Conservation (phyloP, 2,329 filamentous ascomycete species). For the Venturia nashicola region DNA sequence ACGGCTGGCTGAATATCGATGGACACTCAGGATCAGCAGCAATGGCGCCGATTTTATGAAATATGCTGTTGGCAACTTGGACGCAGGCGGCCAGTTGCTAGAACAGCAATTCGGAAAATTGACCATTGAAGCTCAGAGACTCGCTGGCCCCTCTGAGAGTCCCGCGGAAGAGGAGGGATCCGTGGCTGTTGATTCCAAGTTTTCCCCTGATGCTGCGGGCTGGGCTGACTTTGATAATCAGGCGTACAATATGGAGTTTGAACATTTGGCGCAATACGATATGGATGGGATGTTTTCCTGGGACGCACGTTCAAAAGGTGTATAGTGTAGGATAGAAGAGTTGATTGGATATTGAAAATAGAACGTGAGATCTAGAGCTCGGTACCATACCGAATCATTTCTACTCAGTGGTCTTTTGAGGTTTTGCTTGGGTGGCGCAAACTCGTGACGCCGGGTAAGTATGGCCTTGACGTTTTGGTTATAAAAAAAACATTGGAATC, state of each 20-base stretch:
- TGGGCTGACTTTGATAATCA: constrained; percentile 1
- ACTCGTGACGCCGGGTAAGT: too few relatives aligned
- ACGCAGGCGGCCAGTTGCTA: constrained; percentile 2
- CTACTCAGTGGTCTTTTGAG: too few relatives aligned
- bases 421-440: too few relatives aligned
- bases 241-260: neutral
- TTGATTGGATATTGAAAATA: too few relatives aligned
- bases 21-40: constrained; percentile 28
- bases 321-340: neutral
- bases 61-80: constrained; percentile 4
- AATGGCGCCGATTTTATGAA: constrained; percentile 30
- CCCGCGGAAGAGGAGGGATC: neutral
- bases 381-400: too few relatives aligned
- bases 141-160: neutral
- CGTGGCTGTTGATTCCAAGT: neutral
- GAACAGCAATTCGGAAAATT: constrained; percentile 6
- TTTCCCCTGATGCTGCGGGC: neutral
- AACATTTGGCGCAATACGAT: neutral
- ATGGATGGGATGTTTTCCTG: neutral
- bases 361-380: too few relatives aligned
- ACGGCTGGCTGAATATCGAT: constrained; percentile 29
- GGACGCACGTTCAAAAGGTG: neutral
- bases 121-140: neutral
- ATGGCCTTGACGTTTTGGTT: too few relatives aligned
- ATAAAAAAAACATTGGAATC: too few relatives aligned